These are phyloP conservation scores for Ophiostoma quercus DNA, from an alignment of 2,329 filamentous ascomycete genomes.

Conservation along the genomic window DNA sequence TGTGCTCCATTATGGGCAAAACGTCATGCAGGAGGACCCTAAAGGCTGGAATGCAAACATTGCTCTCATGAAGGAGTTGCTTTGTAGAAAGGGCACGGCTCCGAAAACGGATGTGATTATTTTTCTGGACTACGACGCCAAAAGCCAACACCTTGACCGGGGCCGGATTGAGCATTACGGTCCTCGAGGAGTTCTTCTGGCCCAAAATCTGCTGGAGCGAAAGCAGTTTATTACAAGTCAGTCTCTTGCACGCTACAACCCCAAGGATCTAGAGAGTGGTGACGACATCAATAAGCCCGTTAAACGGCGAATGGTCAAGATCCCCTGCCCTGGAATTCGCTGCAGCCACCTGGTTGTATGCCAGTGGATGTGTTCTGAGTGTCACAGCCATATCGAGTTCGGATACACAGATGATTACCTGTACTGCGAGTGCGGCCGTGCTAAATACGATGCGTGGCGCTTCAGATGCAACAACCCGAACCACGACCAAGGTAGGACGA, in stretches of 20 bases:
- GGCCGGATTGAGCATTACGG: neutral
- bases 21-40: neutral
- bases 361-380: conserved; percentile 29
- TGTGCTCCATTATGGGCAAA: neutral
- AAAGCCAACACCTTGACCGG: neutral
- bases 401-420: conserved; percentile 32
- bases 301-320: neutral
- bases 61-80: neutral
- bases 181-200: neutral
- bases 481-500: conserved; percentile 27
- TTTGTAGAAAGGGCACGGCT: neutral
- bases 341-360: conserved; percentile 17
- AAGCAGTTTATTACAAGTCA: neutral
- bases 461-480: conserved; percentile 34
- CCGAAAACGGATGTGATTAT: neutral
- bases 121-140: neutral
- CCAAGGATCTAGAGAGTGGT: neutral
- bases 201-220: neutral
- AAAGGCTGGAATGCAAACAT: neutral
- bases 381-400: conserved; percentile 31
- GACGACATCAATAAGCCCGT: neutral
- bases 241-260: neutral
- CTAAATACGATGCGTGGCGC: conserved; percentile 28
- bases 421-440: conserved; percentile 39
- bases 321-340: neutral